phyloP scores from a whole-genome alignment of 2,329 filamentous ascomycete genomes.

The Fusarium luffae region DNA sequence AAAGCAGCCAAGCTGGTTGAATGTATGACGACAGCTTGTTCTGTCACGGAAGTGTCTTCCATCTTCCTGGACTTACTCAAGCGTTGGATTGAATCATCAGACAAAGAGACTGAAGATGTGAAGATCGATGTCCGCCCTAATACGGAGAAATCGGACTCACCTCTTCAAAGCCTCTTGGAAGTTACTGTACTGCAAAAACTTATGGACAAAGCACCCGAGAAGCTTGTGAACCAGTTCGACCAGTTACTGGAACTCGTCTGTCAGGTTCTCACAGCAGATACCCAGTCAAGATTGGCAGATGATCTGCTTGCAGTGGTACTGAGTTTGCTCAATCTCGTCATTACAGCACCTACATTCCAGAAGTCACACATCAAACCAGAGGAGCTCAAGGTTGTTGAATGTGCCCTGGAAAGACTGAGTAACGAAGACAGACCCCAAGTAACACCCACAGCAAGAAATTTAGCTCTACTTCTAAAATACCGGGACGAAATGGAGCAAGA shows the following conservation, averaged over 20 bases:
- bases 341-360: conserved; percentile 68
- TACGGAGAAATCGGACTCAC: conserved; percentile 49
- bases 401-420: conserved; percentile 59
- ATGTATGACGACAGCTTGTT: conserved; percentile 61
- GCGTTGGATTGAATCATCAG: conserved; percentile 62
- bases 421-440: conserved; percentile 53
- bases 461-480: conserved; percentile 66
- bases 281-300: conserved; percentile 56
- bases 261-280: conserved; percentile 65
- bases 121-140: conserved; percentile 48
- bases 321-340: conserved; percentile 69
- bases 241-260: conserved; percentile 73
- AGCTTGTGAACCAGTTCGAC: conserved; percentile 70
- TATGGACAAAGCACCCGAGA: conserved; percentile 71
- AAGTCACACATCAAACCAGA: conserved; percentile 57
- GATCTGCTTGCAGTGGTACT: conserved; percentile 65
- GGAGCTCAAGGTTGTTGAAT: conserved; percentile 59
- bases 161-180: conserved; percentile 63
- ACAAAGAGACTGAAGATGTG: conserved; percentile 43
- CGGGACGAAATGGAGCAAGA: conserved; percentile 64
- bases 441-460: conserved; percentile 66
- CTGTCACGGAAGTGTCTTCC: conserved; percentile 66
- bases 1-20: conserved; percentile 62
- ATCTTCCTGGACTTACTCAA: conserved; percentile 70
- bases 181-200: conserved; percentile 73